These are phyloP conservation scores for Haplosporangium gracile DNA, from an alignment of 192 early-diverging fungal species.

Conservation along the genomic window DNA sequence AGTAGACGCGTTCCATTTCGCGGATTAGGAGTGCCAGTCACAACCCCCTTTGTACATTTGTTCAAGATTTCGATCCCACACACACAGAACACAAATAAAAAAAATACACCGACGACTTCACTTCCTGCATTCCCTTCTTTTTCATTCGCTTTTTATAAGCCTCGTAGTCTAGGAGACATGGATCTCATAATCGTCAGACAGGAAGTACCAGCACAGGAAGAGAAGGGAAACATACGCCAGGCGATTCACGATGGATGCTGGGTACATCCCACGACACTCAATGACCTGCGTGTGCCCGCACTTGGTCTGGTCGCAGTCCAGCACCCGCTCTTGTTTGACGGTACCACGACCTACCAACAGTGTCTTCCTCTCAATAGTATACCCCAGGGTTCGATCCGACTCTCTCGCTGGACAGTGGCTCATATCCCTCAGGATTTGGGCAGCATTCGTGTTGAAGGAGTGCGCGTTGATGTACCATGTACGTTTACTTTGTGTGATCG, in stretches of 20 bases:
- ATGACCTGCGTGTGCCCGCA: constrained; percentile 10
- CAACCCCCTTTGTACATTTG: not conserved
- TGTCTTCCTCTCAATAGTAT: constrained; percentile 11
- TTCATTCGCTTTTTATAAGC: not conserved
- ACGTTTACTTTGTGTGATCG: not conserved
- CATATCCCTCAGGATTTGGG: not conserved
- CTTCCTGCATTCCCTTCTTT: not conserved
- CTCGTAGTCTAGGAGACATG: not conserved
- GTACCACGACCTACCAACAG: not conserved
- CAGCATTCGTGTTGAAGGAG: not conserved
- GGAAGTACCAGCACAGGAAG: not conserved
- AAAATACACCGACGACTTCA: not conserved
- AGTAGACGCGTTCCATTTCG: not conserved
- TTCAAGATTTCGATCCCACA: not conserved
- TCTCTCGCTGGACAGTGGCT: not conserved
- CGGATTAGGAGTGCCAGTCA: not conserved
- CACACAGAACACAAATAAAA: not conserved
- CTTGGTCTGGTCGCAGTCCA: constrained; percentile 14
- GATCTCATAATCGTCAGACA: not conserved
- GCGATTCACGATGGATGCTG: not conserved
- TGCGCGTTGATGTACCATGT: not conserved
- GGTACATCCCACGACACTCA: constrained; percentile 14
- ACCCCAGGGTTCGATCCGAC: not conserved
- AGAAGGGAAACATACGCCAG: not conserved
- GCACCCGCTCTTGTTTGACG: constrained; percentile 1